These are phyloP conservation scores for Boletus subcaerulescens DNA, from an alignment of 768 basidiomycete genomes.

Conservation along the genomic window DNA sequence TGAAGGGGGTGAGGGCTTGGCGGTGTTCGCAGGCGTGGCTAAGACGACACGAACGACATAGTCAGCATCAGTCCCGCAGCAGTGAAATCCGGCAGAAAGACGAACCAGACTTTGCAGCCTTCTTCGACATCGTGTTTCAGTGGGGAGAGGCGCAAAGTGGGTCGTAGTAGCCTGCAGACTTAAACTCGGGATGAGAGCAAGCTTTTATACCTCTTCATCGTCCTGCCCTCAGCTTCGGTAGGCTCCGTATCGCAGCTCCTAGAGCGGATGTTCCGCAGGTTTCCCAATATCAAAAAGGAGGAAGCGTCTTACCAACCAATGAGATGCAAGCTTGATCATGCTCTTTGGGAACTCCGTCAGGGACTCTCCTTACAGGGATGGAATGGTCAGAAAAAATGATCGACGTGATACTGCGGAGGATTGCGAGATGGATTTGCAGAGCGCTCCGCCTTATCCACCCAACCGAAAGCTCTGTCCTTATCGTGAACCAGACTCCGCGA, in stretches of 20 bases:
- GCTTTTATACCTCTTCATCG: slow-evolving; percentile 22
- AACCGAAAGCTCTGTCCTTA: slow-evolving; percentile 21
- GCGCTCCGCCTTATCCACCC: slow-evolving; percentile 17
- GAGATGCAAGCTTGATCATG: slow-evolving; percentile 2
- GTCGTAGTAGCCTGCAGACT: neutral
- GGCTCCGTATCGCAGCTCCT: slow-evolving; percentile 13
- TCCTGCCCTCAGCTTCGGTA: slow-evolving; percentile 31
- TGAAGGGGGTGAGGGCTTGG: slow-evolving; percentile 21
- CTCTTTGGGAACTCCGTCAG: slow-evolving; percentile 7
- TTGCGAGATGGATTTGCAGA: slow-evolving; percentile 2
- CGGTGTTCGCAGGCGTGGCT: slow-evolving; percentile 13
- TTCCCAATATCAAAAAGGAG: slow-evolving; percentile 6
- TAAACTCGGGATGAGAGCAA: neutral
- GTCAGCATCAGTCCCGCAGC: slow-evolving; percentile 8
- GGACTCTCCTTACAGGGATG: neutral
- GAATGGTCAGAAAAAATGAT: slow-evolving; percentile 2
- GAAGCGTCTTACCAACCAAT: slow-evolving; percentile 6
- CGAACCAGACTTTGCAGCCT: slow-evolving; percentile 23
- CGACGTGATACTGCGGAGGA: slow-evolving; percentile 17
- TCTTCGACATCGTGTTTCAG: slow-evolving; percentile 25
- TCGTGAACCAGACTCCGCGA: slow-evolving; percentile 13
- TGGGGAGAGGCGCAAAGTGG: neutral
- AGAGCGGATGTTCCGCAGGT: slow-evolving; percentile 1
- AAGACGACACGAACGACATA: neutral
- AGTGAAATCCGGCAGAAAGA: slow-evolving; percentile 13